Evolutionary conservation across 768 basidiomycete species (phyloP).

Genomic region (Mycena haematopus): DNA sequence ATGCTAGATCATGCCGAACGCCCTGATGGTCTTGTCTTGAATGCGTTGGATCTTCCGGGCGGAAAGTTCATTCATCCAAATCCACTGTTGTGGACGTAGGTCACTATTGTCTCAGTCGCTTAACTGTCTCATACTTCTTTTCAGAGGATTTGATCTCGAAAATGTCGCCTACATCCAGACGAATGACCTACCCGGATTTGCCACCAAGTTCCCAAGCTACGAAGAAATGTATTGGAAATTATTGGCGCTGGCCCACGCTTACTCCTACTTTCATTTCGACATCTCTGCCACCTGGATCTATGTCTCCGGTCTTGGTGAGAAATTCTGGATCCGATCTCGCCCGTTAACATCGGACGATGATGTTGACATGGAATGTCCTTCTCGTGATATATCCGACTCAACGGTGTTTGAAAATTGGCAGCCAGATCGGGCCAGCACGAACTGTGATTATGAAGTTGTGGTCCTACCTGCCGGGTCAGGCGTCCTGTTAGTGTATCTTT

Average conservation of each 20-base stretch:
- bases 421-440: neutral
- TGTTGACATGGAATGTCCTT: no score
- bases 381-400: neutral
- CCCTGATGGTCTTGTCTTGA: slow-evolving; percentile 3
- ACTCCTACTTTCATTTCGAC: neutral
- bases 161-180: neutral
- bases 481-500: neutral
- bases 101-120: neutral
- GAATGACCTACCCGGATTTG: neutral
- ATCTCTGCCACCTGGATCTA: neutral
- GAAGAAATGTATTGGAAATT: slow-evolving; percentile 3
- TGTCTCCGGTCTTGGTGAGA: neutral
- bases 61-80: neutral
- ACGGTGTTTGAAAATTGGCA: slow-evolving; percentile 5
- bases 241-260: neutral
- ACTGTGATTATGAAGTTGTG: neutral
- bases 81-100: neutral
- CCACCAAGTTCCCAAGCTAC: neutral
- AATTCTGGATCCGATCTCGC: slow-evolving; percentile 8
- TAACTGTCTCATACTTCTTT: no score
- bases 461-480: slow-evolving; percentile 2
- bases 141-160: slow-evolving; percentile 10
- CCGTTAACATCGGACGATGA: neutral
- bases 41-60: slow-evolving; percentile 5
- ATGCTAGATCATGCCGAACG: neutral